Evolutionary conservation across 345 rosid species (phyloP).

Genomic region (Brassica nigra): DNA sequence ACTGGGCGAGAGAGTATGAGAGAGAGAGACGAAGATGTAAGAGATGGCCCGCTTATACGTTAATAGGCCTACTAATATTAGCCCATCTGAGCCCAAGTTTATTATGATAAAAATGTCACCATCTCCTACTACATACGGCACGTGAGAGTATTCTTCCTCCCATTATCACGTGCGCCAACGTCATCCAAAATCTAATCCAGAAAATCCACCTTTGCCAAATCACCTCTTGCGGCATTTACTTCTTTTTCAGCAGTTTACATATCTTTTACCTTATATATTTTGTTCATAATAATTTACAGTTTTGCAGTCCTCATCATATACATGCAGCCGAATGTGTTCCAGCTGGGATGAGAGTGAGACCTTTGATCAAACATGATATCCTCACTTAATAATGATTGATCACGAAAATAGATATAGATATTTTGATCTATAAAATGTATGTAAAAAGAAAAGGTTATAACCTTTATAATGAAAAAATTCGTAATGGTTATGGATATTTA

Average conservation of each 20-base stretch:
- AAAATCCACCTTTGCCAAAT: slow-evolving; percentile 30
- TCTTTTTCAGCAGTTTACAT: background rate
- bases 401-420: background rate
- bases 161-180: slow-evolving; percentile 18
- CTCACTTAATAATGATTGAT: background rate
- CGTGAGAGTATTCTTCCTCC: slow-evolving; percentile 4
- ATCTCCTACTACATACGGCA: background rate
- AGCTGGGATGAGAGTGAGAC: background rate
- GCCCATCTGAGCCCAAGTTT: background rate
- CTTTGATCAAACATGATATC: background rate
- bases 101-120: background rate
- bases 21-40: background rate
- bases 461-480: background rate
- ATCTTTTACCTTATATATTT: too few species aligned
- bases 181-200: slow-evolving; percentile 43
- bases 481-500: background rate
- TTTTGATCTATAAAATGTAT: background rate
- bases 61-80: slow-evolving; percentile 10
- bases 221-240: background rate
- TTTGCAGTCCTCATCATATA: background rate
- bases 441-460: background rate
- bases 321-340: background rate
- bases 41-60: background rate
- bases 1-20: background rate
- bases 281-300: background rate